A percentile compares a stretch with the other conserved stretches of the same genome.
Conservation (phyloP, 306 rosid genomes). For the Begonia fuchsioides region DNA sequence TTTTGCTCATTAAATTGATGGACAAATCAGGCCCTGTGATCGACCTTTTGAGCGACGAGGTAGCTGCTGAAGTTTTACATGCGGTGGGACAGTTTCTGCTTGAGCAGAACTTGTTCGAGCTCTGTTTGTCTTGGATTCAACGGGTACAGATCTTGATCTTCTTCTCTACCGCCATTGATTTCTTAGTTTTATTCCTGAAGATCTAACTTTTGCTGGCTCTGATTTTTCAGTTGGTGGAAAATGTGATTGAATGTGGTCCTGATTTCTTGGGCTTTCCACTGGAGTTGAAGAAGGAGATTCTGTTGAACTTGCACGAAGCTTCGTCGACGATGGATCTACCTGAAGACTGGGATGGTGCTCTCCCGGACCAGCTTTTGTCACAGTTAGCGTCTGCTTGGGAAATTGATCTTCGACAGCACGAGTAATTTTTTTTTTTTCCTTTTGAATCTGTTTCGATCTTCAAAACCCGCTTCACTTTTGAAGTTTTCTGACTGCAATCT, state of each 20-base stretch:
- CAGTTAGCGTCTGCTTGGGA: slow-evolving; percentile 90
- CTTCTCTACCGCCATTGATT: neutral
- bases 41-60: slow-evolving; percentile 63
- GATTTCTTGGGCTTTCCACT: slow-evolving; percentile 56
- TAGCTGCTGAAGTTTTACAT: slow-evolving; percentile 53
- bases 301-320: slow-evolving; percentile 75
- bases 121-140: slow-evolving; percentile 88
- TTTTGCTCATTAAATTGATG: slow-evolving; percentile 83
- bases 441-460: slow-evolving; percentile 2
- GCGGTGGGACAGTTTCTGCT: slow-evolving; percentile 62
- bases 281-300: slow-evolving; percentile 67
- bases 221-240: slow-evolving; percentile 64
- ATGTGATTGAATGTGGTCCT: slow-evolving; percentile 60
- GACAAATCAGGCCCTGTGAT: slow-evolving; percentile 87
- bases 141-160: slow-evolving; percentile 40
- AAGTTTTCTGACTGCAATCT: too few species aligned
- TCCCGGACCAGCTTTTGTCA: slow-evolving; percentile 63
- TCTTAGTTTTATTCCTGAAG: too few species aligned
- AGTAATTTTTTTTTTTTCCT: slow-evolving; percentile 15
- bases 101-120: slow-evolving; percentile 65
- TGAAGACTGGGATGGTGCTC: slow-evolving; percentile 86
- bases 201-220: neutral
- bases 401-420: slow-evolving; percentile 61
- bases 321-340: slow-evolving; percentile 45
- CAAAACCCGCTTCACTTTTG: neutral